phyloP scores from a whole-genome alignment of 768 basidiomycete genomes.

The Gelatoporia subvermispora region DNA sequence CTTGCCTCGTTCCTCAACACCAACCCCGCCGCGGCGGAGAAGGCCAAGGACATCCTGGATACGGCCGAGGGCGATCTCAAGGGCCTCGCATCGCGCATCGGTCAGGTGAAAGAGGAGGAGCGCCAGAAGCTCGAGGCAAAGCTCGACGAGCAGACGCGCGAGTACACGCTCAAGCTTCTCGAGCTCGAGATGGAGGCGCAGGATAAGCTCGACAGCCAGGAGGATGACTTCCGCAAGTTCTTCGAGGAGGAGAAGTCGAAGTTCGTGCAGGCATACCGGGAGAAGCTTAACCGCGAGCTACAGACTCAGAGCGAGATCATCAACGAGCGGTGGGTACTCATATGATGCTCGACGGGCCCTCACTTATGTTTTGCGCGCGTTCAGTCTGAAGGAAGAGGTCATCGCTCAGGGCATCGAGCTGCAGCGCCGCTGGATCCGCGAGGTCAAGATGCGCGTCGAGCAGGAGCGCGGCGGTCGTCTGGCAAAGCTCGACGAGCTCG shows the following conservation, averaged over 20 bases:
- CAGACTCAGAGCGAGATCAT: constrained; percentile 87
- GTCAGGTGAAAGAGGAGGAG: constrained; percentile 78
- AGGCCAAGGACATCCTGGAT: constrained; percentile 72
- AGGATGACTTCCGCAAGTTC: constrained; percentile 78
- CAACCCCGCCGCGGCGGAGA: constrained; percentile 60
- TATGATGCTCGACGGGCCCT: constrained; percentile 13
- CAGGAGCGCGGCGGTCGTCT: constrained; percentile 94
- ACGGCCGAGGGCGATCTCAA: constrained; percentile 79
- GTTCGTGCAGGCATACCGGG: constrained; percentile 74
- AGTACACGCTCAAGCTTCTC: constrained; percentile 76
- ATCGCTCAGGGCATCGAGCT: constrained; percentile 96
- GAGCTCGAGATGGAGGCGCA: constrained; percentile 83
- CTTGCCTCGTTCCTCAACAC: constrained; percentile 80
- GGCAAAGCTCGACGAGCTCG: constrained; percentile 90
- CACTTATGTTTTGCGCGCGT: background rate
- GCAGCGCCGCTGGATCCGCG: constrained; percentile 93
- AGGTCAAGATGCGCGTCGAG: constrained; percentile 94
- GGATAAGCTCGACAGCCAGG: constrained; percentile 80
- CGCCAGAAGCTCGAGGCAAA: constrained; percentile 54
- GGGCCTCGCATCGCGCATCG: constrained; percentile 69
- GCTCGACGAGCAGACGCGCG: constrained; percentile 79
- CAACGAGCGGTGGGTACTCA: constrained; percentile 94
- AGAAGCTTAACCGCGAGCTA: constrained; percentile 82
- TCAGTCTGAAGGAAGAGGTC: constrained; percentile 88
- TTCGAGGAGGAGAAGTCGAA: constrained; percentile 74